Evolutionary conservation across 495 filamentous ascomycete species (phyloP), one percentile per base, ranked within the genome.

Genomic region (Penicillium atrosanguineum): DNA sequence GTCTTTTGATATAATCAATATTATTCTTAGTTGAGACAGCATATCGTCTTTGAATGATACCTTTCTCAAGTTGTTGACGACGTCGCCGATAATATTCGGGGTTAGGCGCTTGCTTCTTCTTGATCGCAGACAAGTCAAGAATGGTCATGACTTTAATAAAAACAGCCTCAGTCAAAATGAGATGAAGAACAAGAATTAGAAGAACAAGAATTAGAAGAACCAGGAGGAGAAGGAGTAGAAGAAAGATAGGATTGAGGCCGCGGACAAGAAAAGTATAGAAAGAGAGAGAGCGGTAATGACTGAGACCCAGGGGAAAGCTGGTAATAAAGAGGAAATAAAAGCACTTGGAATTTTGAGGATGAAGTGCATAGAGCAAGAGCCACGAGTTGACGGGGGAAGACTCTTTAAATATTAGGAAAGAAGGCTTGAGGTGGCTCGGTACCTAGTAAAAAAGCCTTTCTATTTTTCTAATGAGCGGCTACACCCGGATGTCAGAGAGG

Each of bases 21-120:
- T 57, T 57, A 14, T 57, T 52, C 29, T 53, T 57, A 8, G 49
- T 57, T 28, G 43, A 57, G 16, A 41, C 23, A 26, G 54, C 34
- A 57, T 57, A 29, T 40, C 44, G 37, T 34, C 26, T 53, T 21
- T 53, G 31, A 16, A 57, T 14, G 41, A 51, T 57, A 12, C 49
- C 48, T 47, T 57, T 46, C 48, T 57, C n/a, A 14, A 57, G 38
- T 53, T 53, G 39, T 26, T 47, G 21, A 34, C 49, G 54, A 23
- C 49, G 49, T 40, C 48, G 41, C 12, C 42, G 48, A 45, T 56
- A 56, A 46, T 57, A 51, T n/a, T 57, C 48, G 7, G 46, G 40
- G 31, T 37, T 53, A 31, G 15, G 41, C 19, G 11, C 11, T n/a
- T 47, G 28, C 39, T 41, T 23, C 49, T 36, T 51, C 28, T 36